Base-by-base conservation (phyloP, 2,329 filamentous ascomycete species). In the Paraphoma chrysanthemicola region DNA sequence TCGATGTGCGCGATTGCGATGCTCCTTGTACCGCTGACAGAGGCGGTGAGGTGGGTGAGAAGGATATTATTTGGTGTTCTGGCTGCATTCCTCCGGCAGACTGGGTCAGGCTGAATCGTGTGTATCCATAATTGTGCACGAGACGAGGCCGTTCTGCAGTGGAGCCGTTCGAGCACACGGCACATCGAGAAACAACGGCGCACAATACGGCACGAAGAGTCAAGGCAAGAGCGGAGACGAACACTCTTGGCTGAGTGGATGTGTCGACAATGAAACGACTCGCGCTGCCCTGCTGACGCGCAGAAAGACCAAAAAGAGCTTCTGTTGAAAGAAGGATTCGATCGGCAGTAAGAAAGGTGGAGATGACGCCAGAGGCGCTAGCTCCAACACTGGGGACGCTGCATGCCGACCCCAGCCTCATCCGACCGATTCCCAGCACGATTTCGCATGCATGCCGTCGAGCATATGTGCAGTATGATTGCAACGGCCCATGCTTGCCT, bases 201-300 rank as follows among this genome's bases (percentile, higher is more conserved):
- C 44, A 36, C 42, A 30, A 45, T 31, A 30, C 17, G 45, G 38
- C 9, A 17, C 18, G 16, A 16, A 51, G 44, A 33, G 31, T 7
- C 31, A 23, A 48, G 30, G 23, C 43, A 33, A 44, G 44, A 43
- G 41, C 54, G 53, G 52, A 56, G 46, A 41, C 44, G 39, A 36
- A 36, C 18, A 31, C 44, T 28, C 55, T 59, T 53, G 53, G 58
- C 50, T 52, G 48, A 44, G 45, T 43, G 39, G 39, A 47, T 33
- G 23, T 44, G 46, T 44, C 36, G 41, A 9, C n/a, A 12, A 39
- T 53, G 52, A 36, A 43, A 36, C 30, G 51, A 48, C 39, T 44
- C 45, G 51, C 17, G 6, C 18, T 33, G 49, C n/a, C 33, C 53
- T 52, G 56, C 56, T 59, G 52, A 59, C 56, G 48, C 36, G 53